These are phyloP conservation scores for Rhizopogon vinicolor DNA, from an alignment of 768 basidiomycete genomes.

Conservation along the genomic window DNA sequence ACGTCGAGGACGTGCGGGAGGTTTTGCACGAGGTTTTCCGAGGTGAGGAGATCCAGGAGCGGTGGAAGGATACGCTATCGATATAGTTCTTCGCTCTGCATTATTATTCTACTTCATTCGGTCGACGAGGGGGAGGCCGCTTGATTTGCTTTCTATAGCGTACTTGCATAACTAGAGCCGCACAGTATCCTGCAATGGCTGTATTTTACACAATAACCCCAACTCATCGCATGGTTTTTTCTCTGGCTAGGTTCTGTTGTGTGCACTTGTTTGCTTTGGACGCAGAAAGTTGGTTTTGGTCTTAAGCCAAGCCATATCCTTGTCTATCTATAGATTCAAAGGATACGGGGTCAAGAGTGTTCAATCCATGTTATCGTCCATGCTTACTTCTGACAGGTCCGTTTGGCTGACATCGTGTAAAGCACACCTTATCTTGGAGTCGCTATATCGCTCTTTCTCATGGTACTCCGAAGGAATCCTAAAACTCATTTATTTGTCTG, in stretches of 20 bases:
- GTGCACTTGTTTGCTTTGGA: not conserved
- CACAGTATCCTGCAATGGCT: not conserved
- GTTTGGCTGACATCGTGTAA: too few relatives aligned
- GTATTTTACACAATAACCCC: slow-evolving; percentile 4
- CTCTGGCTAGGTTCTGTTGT: not conserved
- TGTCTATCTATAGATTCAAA: too few relatives aligned
- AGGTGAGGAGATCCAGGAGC: slow-evolving; percentile 49
- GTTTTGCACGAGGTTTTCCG: slow-evolving; percentile 86
- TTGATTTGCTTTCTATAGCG: not conserved
- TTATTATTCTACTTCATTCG: slow-evolving; percentile 2
- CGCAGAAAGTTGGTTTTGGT: too few relatives aligned
- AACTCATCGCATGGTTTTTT: slow-evolving; percentile 3
- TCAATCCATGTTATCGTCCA: not conserved
- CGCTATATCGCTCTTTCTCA: not conserved
- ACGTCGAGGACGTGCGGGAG: slow-evolving; percentile 90
- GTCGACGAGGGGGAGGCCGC: not conserved
- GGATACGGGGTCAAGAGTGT: not conserved
- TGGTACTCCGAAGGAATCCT: not conserved
- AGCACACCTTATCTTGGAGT: not conserved
- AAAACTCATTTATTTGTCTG: not conserved
- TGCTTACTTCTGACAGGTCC: too few relatives aligned
- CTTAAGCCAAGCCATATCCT: too few relatives aligned
- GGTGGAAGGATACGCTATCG: slow-evolving; percentile 63
- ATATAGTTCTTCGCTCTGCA: slow-evolving; percentile 7
- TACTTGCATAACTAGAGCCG: slow-evolving; percentile 5